Percentiles rank a stretch among this genome's conserved stretches.
phyloP scores from a whole-genome alignment of 2,329 filamentous ascomycete species.

The Cladosporium cucumerinum region DNA sequence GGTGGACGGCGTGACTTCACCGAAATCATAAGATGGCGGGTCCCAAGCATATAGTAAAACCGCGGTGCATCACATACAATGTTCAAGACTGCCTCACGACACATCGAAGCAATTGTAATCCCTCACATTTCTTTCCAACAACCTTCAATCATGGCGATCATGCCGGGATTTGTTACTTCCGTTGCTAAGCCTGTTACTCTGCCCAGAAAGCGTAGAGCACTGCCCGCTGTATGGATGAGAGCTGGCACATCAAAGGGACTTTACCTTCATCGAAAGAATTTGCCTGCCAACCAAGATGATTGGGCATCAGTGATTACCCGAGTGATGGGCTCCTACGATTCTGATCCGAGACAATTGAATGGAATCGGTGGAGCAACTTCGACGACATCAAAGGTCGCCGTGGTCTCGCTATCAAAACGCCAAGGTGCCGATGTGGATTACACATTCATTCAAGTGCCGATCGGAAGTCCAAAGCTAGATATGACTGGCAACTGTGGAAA shows the following conservation, averaged over 20 bases:
- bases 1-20: neutral
- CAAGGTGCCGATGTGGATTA: slow-evolving; percentile 25
- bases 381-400: slow-evolving; percentile 27
- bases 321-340: slow-evolving; percentile 34
- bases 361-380: slow-evolving; percentile 26
- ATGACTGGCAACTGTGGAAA: slow-evolving; percentile 28
- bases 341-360: slow-evolving; percentile 26
- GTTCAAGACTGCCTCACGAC: slow-evolving; percentile 19
- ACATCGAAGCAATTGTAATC: slow-evolving; percentile 14
- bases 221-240: slow-evolving; percentile 40
- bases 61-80: slow-evolving; percentile 1
- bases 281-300: slow-evolving; percentile 27
- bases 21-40: slow-evolving; percentile 4
- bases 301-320: slow-evolving; percentile 35
- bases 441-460: slow-evolving; percentile 24
- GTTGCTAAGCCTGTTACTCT: neutral
- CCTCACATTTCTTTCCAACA: slow-evolving; percentile 12
- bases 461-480: slow-evolving; percentile 23
- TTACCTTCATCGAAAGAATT: slow-evolving; percentile 37
- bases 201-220: slow-evolving; percentile 17
- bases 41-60: neutral
- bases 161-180: slow-evolving; percentile 16
- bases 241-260: slow-evolving; percentile 41
- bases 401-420: slow-evolving; percentile 22
- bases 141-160: slow-evolving; percentile 9